Evolutionary conservation across 139 green algal species (phyloP), one percentile per base, ranked within the genome.

Genomic region (Coccomyxa sp.): DNA sequence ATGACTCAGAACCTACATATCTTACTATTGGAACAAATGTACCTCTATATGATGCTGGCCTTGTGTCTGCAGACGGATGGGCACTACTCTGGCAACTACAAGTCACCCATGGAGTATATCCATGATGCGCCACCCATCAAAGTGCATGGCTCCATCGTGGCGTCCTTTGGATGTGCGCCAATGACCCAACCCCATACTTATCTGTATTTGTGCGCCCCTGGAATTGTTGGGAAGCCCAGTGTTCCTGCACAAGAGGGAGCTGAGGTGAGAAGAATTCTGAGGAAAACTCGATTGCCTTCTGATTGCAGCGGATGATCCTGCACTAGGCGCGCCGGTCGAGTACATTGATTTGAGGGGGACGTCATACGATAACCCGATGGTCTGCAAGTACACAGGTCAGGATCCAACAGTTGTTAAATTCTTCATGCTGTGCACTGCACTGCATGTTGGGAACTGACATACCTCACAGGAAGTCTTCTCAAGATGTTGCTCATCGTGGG

Each of bases 371-470:
- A 91, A 95, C 31, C 95, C 95, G 0, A 95, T 94, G 0, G 94
- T 98, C n/a, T 98, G 95, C 92, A 98, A 98, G 79, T 98, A 98
- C 89, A 98, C 95, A 12, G 93, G 93, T 31, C 93, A 95, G 85
- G 81, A 79, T 13, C 67, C 67, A 25, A 66, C 60, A 51, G 60
- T 57, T 79, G n/a, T 17, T 38, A 57, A 13, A 38, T 0, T 30
- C 18, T 77, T 30, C 9, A 12, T 75, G 79, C 28, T 4, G 28
- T 76, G 63, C 21, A 71, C 60, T 71, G 18, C 60, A 25, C 16
- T 68, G 9, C 63, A 71, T 71, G 63, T 71, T 28, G 7, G 18
- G 63, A 28, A 9, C 63, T 4, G 18, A 71, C 63, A 71, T 9
- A 71, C 63, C 1, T 11, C 4, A 71, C 63, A 51, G 38, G 3